Percentiles rank a stretch among this genome's conserved stretches.
These are phyloP conservation scores for Leptomonas pyrrhocoris DNA, from an alignment of 208 protist genomes.

Conservation along the genomic window DNA sequence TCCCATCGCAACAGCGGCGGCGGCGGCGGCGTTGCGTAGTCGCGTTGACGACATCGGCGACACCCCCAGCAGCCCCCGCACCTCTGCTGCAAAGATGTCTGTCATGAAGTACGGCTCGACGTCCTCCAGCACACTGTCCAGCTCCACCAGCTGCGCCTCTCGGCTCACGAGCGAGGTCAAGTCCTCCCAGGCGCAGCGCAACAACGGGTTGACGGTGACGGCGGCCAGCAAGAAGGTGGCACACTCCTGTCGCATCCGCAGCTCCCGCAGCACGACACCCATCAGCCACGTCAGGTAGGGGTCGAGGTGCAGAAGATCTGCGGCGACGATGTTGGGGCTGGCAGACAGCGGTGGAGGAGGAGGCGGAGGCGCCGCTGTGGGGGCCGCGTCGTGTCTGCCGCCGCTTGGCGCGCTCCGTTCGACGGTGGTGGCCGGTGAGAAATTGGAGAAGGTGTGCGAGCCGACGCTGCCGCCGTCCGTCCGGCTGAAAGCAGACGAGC, in stretches of 20 bases:
- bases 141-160: conserved; percentile 74
- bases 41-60: conserved; percentile 44
- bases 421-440: conserved; percentile 4
- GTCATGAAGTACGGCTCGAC: conserved; percentile 63
- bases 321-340: not conserved
- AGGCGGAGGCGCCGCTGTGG: not conserved
- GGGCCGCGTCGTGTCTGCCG: conserved; percentile 3
- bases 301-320: conserved; percentile 41
- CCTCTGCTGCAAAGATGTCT: conserved; percentile 70
- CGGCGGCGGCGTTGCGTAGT: conserved; percentile 18
- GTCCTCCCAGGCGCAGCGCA: conserved; percentile 88
- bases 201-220: conserved; percentile 63
- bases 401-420: not conserved
- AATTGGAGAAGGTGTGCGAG: conserved; percentile 18
- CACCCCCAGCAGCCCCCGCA: conserved; percentile 63
- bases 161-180: conserved; percentile 63
- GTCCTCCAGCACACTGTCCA: conserved; percentile 42
- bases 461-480: conserved; percentile 11
- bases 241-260: conserved; percentile 76
- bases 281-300: conserved; percentile 87
- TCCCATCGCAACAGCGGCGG: not conserved
- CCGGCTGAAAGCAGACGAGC: not conserved
- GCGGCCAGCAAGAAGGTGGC: conserved; percentile 68
- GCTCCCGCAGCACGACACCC: conserved; percentile 80
- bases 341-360: not conserved